Conservation (phyloP, 2,329 filamentous ascomycete species). For the Cryphonectria naterciae region DNA sequence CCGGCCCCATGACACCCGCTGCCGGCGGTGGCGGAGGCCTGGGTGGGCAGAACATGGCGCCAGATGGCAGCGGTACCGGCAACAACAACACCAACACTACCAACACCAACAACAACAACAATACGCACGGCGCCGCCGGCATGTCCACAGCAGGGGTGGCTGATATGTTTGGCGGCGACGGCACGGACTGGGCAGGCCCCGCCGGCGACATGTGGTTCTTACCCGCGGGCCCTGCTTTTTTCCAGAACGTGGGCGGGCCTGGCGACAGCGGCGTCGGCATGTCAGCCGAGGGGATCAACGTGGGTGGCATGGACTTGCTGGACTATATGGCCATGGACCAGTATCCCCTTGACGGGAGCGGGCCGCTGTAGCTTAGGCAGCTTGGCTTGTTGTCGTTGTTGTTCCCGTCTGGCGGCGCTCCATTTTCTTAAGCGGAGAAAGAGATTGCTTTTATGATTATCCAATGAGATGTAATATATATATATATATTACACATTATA, state of each 20-base stretch:
- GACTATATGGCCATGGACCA: slow-evolving; percentile 70
- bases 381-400: not conserved
- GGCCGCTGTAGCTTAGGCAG: slow-evolving; percentile 11
- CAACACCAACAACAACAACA: slow-evolving; percentile 28
- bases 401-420: not conserved
- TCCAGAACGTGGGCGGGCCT: slow-evolving; percentile 65
- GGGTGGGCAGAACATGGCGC: slow-evolving; percentile 29
- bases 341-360: slow-evolving; percentile 40
- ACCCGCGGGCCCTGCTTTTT: slow-evolving; percentile 65
- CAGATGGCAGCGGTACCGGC: slow-evolving; percentile 40
- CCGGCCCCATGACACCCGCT: slow-evolving; percentile 53
- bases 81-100: slow-evolving; percentile 38
- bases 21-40: slow-evolving; percentile 31
- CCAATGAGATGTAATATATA: not conserved
- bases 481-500: not conserved
- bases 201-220: slow-evolving; percentile 70
- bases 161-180: slow-evolving; percentile 49
- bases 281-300: slow-evolving; percentile 69
- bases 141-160: slow-evolving; percentile 34
- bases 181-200: slow-evolving; percentile 54
- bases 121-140: slow-evolving; percentile 21
- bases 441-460: not conserved
- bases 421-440: not conserved
- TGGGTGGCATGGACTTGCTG: slow-evolving; percentile 67
- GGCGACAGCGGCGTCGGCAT: slow-evolving; percentile 56